Base-by-base conservation (phyloP, 108 stramenopile genomes). In the Stephanodiscus minutulus region DNA sequence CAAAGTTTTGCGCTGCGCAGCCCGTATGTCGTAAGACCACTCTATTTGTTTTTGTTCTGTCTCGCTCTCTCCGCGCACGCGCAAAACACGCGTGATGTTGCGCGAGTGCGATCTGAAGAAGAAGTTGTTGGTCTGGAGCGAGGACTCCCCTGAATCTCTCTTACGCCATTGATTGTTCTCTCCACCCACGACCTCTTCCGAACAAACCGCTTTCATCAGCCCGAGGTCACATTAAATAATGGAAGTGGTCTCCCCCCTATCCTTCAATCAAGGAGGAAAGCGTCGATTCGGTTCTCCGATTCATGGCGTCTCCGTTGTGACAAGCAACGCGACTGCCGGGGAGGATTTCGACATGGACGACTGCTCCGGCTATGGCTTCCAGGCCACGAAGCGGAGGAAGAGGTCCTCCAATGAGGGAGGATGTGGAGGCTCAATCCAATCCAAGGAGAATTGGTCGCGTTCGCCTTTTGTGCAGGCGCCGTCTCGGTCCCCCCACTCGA, bases 201-300 rank as follows among this genome's bases (percentile, higher is more conserved):
- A 44, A 44, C 43, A 25, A 53, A 53, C 9, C n/a, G 47, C 50
- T 7, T 28, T 55, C 54, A 25, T 55, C 27, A 55, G 28, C 7
- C 35, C 35, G n/a, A 21, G 37, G 57, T 11, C 57, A 31, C 15
- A 17, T 28, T 58, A 44, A 47, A 49, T 24, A 52, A 68, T 68
- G 67, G 67, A 68, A 35, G 67, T 68, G 20, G 67, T 68, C 24
- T 68, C 67, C 53, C 67, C 67, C 55, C 37, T 57, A 27, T 58
- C 81, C 31, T 90, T 90, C 41, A 75, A 55, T 22, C 80, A 68
- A 31, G 86, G 87, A 3, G 49, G 79, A 10, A 93, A 93, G 79
- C 79, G 92, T 22, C 74, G 79, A 29, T 81, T 86, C 61, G 77
- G 77, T 47, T 85, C 86, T 31, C 83, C 88, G 28, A 25, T 73